phyloP scores from a whole-genome alignment of 768 basidiomycete species.

The Albatrellus ellisii region DNA sequence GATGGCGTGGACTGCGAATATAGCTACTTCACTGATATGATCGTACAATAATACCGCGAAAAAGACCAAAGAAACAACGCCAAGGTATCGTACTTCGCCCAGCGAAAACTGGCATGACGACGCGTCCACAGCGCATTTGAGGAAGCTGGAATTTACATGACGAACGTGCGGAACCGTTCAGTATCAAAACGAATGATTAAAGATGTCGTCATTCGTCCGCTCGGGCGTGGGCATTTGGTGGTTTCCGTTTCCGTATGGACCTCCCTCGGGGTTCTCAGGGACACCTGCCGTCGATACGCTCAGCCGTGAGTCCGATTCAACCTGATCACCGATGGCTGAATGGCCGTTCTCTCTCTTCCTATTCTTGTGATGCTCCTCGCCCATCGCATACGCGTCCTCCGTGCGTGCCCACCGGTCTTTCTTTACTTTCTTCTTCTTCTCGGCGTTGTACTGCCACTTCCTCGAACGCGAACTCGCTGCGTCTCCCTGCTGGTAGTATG shows the following conservation, averaged over 20 bases:
- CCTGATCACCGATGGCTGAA: conserved; percentile 26
- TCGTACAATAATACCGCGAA: too few relatives aligned
- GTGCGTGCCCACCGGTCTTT: conserved; percentile 83
- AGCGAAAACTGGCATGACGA: too few relatives aligned
- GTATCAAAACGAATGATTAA: conserved; percentile 1
- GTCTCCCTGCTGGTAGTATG: conserved; percentile 45
- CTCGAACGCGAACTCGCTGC: conserved; percentile 25
- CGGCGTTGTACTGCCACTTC: conserved; percentile 77
- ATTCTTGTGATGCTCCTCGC: conserved; percentile 35
- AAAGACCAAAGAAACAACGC: too few relatives aligned
- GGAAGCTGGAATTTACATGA: too few relatives aligned
- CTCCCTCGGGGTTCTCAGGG: conserved; percentile 66
- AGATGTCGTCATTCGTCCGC: background rate
- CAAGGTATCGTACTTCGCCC: too few relatives aligned
- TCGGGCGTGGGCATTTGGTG: background rate
- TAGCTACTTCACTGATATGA: too few relatives aligned
- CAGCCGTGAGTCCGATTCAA: conserved; percentile 21
- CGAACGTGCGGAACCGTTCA: background rate
- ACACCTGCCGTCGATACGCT: conserved; percentile 32
- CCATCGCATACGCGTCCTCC: conserved; percentile 59
- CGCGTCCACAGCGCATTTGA: too few relatives aligned
- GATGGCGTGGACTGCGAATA: too few relatives aligned
- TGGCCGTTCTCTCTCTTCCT: conserved; percentile 51
- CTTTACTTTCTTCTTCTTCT: conserved; percentile 66
- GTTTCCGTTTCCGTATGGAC: conserved; percentile 28